phyloP scores from a whole-genome alignment of 805 yeast species.

The Candida insectorum region DNA sequence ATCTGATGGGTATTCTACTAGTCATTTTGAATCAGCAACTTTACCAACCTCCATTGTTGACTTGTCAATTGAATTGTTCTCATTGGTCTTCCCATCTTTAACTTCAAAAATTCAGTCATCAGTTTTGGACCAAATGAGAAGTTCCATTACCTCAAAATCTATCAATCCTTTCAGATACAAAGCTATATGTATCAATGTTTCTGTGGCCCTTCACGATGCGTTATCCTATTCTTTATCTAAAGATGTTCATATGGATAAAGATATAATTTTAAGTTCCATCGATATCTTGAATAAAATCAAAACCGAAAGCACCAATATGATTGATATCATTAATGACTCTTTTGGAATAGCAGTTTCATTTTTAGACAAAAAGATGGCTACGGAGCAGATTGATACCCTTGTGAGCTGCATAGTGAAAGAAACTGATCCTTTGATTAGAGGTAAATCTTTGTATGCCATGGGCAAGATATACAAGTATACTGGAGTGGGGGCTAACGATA shows the following conservation, averaged over 20 bases:
- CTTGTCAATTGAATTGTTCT: conserved; percentile 72
- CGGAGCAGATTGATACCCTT: conserved; percentile 24
- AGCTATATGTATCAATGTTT: conserved; percentile 59
- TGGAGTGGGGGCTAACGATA: conserved; percentile 32
- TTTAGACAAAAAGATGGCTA: conserved; percentile 14
- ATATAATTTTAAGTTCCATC: conserved; percentile 41
- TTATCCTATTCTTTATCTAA: conserved; percentile 21
- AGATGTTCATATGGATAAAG: conserved; percentile 21
- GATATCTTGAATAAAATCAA: conserved; percentile 50
- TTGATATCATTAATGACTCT: conserved; percentile 52
- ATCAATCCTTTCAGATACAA: conserved; percentile 29
- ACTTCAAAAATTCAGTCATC: conserved; percentile 82
- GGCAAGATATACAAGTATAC: conserved; percentile 26
- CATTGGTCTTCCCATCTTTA: conserved; percentile 64
- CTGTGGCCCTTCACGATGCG: conserved; percentile 61
- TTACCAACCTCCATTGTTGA: conserved; percentile 55
- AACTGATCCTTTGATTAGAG: conserved; percentile 62
- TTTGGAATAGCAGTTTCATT: conserved; percentile 46
- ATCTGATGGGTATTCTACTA: conserved; percentile 21
- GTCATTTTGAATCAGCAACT: conserved; percentile 21
- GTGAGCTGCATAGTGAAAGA: conserved; percentile 65
- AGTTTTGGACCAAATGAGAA: conserved; percentile 73
- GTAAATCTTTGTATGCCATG: conserved; percentile 26
- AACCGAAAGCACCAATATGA: conserved; percentile 34
- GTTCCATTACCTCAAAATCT: conserved; percentile 39